Percentiles rank a stretch among this genome's conserved stretches.
These are phyloP conservation scores for Eragrostis curvula DNA, from an alignment of 176 grass and related monocot species.

Conservation along the genomic window DNA sequence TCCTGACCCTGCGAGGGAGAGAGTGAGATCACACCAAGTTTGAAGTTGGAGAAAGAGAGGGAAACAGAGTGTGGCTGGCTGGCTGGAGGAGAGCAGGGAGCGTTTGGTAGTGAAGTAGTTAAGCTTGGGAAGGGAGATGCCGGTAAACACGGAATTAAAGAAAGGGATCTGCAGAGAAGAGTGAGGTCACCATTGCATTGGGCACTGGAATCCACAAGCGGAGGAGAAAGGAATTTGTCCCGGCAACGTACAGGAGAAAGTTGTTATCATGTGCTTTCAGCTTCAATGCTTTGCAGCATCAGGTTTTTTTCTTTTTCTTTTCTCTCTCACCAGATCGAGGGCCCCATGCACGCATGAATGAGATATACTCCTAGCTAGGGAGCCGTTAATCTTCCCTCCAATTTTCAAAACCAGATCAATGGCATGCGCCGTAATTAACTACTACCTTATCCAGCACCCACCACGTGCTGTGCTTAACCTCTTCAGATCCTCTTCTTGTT, in stretches of 20 bases:
- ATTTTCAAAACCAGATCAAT: not conserved
- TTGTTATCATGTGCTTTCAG: slow-evolving; percentile 49
- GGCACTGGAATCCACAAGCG: not conserved
- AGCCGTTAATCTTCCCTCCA: not conserved
- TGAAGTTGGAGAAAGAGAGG: not conserved
- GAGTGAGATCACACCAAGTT: too few species aligned
- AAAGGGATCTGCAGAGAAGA: too few species aligned
- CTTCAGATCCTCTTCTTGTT: not conserved
- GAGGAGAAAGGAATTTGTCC: slow-evolving; percentile 22
- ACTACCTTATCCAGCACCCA: not conserved
- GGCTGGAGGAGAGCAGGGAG: not conserved
- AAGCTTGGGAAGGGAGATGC: slow-evolving; percentile 28
- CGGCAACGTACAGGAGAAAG: slow-evolving; percentile 38
- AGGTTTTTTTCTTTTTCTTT: not conserved
- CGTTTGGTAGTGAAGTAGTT: slow-evolving; percentile 35
- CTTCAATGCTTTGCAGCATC: not conserved
- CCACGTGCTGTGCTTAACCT: not conserved
- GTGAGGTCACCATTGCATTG: slow-evolving; percentile 30
- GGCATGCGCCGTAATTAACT: not conserved
- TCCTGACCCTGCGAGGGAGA: not conserved
- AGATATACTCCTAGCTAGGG: too few species aligned
- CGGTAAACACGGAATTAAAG: not conserved
- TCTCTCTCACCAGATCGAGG: too few species aligned
- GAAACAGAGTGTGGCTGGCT: not conserved
- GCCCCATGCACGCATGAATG: too few species aligned